Evolutionary conservation across 1,139 yeast species (phyloP).

Genomic region (Protomyces pachydermus): DNA sequence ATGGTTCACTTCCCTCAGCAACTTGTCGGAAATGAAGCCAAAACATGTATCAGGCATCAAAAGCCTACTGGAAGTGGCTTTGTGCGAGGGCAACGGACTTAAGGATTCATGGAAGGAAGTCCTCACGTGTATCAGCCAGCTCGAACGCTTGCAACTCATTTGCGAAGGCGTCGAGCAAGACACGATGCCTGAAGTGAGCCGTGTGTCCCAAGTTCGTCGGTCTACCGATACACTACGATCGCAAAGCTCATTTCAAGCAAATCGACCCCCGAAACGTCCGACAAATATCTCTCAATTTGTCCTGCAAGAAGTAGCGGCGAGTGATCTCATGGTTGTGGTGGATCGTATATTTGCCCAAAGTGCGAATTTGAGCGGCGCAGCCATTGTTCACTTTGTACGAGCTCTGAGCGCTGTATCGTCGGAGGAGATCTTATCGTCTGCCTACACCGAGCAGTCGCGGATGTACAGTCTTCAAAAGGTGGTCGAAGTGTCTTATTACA

Average conservation of each 20-base stretch:
- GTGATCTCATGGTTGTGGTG: slow-evolving; percentile 76
- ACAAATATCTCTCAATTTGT: slow-evolving; percentile 47
- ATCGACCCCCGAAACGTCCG: slow-evolving; percentile 14
- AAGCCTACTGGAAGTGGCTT: slow-evolving; percentile 68
- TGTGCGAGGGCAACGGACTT: slow-evolving; percentile 68
- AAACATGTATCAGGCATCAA: slow-evolving; percentile 80
- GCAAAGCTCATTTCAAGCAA: slow-evolving; percentile 13
- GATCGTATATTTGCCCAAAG: slow-evolving; percentile 85
- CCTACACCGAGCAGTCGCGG: slow-evolving; percentile 75
- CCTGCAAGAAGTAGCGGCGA: slow-evolving; percentile 58
- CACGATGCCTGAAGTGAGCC: slow-evolving; percentile 76
- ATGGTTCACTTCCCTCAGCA: slow-evolving; percentile 76
- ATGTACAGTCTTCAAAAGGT: slow-evolving; percentile 89
- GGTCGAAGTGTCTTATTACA: slow-evolving; percentile 95
- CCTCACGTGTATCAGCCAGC: slow-evolving; percentile 75
- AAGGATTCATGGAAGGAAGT: slow-evolving; percentile 79
- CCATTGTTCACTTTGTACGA: slow-evolving; percentile 77
- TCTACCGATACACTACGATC: slow-evolving; percentile 13
- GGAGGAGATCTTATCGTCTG: slow-evolving; percentile 89
- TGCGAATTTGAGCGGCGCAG: slow-evolving; percentile 70
- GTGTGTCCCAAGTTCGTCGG: slow-evolving; percentile 36
- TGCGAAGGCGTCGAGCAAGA: slow-evolving; percentile 86
- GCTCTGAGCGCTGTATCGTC: slow-evolving; percentile 81
- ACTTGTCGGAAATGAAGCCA: slow-evolving; percentile 67
- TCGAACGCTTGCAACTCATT: slow-evolving; percentile 81